Evolutionary conservation across 805 yeast genomes (phyloP).

Genomic region (Scheffersomyces coipomensis): DNA sequence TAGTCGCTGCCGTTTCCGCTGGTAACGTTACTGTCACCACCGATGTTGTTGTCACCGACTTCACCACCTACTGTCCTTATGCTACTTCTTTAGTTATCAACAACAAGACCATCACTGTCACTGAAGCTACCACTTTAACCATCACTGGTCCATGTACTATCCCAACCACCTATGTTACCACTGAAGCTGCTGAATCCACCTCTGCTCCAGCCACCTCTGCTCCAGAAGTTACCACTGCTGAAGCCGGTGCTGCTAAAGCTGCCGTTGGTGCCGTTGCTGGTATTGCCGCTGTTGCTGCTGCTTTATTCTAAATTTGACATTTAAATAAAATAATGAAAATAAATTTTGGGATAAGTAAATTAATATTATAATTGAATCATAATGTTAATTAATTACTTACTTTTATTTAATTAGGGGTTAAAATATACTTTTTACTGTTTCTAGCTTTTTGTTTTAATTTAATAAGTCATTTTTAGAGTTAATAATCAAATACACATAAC

Average conservation of each 20-base stretch:
- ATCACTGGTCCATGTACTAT: conserved; percentile 86
- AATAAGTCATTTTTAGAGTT: too few relatives aligned
- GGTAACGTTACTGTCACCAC: conserved; percentile 49
- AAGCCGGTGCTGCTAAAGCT: conserved; percentile 40
- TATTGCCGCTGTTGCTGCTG: conserved; percentile 50
- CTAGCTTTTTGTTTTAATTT: too few relatives aligned
- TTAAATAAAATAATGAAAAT: conserved; percentile 25
- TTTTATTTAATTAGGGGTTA: too few relatives aligned
- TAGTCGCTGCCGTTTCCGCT: conserved; percentile 44
- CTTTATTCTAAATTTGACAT: conserved; percentile 38
- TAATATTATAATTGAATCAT: too few relatives aligned
- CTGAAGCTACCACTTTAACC: conserved; percentile 78
- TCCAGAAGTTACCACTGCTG: conserved; percentile 24
- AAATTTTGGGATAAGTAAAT: too few relatives aligned
- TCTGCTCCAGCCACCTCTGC: conserved; percentile 16
- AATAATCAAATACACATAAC: too few relatives aligned
- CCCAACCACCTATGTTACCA: conserved; percentile 42
- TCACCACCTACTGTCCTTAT: conserved; percentile 77
- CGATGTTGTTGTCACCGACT: conserved; percentile 61
- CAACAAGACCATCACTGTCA: conserved; percentile 70
- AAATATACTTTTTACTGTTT: too few relatives aligned
- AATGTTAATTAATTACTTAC: too few relatives aligned
- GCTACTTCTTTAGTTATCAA: conserved; percentile 66
- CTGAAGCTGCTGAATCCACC: conserved; percentile 17
- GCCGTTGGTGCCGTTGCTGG: conserved; percentile 52